Base-by-base conservation (phyloP, 2,329 filamentous ascomycete species). In the Calonectria ilicicola region DNA sequence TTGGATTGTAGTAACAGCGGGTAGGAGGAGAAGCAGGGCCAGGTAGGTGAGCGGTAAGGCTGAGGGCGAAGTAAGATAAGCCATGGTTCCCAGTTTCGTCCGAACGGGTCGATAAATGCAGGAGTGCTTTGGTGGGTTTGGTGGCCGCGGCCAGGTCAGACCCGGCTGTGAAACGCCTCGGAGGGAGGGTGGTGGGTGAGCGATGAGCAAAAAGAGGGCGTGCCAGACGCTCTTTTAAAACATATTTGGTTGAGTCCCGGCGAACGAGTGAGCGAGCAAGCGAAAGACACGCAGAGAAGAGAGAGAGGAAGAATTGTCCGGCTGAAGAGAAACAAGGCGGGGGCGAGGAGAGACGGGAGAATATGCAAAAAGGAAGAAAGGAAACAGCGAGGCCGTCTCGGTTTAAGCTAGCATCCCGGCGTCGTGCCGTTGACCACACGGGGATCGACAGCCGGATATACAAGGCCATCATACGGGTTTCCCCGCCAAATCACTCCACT, bases 1-100 rank as follows among this genome's bases (percentile, higher is more conserved):
- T 77, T 88, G 87, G 21, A 91, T 81, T 7, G 85, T 83, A 1
- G 76, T 77, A 12, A 83, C 64, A 26, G 32, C 4, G 15, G 53
- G 71, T 51, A 76, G 60, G 35, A 74, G 15, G 26, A 74, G 9
- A 12, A 68, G 38, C 21, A 63, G 19, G 6, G 26, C 10, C 17
- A 63, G 40, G 23, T n/a, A 40, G n/a, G 27, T 5, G 40, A 63
- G 40, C 4, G 23, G 8, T 8, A 32, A 15, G 23, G 38, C 40
- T 40, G 40, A 29, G 23, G 23, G 17, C 19, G 26, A 63, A 5
- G 38, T 44, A n/a, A 26, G 38, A 46, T 26, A 26, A 46, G 38
- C 58, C 58, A 63, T 63, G 40, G 27, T 63, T 44, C 19, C 26
- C 23, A 19, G 9, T 23, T 14, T 27, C 17, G 38, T 32, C 1